Evolutionary conservation across 2,329 filamentous ascomycete genomes (phyloP).

Genomic region (Incumbomyces delicatus): DNA sequence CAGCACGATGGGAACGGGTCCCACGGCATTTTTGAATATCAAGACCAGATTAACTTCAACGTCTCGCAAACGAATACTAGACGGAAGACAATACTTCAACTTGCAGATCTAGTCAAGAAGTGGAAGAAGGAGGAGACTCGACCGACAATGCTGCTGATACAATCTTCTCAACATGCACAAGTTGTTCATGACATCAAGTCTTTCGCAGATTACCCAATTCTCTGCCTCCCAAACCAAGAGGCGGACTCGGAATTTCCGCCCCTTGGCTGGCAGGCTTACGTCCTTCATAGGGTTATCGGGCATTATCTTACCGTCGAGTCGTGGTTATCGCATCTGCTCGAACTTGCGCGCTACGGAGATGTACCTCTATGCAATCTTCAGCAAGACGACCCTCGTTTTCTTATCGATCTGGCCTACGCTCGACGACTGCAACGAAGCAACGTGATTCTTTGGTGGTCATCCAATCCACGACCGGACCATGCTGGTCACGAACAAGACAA

Average conservation of each 20-base stretch:
- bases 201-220: slow-evolving; percentile 71
- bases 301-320: slow-evolving; percentile 89
- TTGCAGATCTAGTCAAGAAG: slow-evolving; percentile 81
- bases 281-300: slow-evolving; percentile 73
- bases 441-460: slow-evolving; percentile 95
- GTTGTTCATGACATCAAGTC: slow-evolving; percentile 77
- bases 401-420: slow-evolving; percentile 94
- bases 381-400: slow-evolving; percentile 81
- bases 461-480: slow-evolving; percentile 78
- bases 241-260: slow-evolving; percentile 81
- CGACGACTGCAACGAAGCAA: slow-evolving; percentile 80
- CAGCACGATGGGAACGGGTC: slow-evolving; percentile 59
- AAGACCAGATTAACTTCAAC: slow-evolving; percentile 76
- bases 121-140: slow-evolving; percentile 74
- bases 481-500: slow-evolving; percentile 93
- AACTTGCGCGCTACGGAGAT: slow-evolving; percentile 83
- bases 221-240: slow-evolving; percentile 71
- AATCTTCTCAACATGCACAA: slow-evolving; percentile 74
- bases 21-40: slow-evolving; percentile 76
- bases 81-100: slow-evolving; percentile 77
- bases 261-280: slow-evolving; percentile 84
- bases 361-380: slow-evolving; percentile 93
- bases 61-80: slow-evolving; percentile 79
- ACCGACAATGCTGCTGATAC: slow-evolving; percentile 76
- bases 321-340: slow-evolving; percentile 81